Percentiles rank a stretch among this genome's conserved stretches.
Conservation (phyloP, 345 rosid species). For the Hevea brasiliensis region DNA sequence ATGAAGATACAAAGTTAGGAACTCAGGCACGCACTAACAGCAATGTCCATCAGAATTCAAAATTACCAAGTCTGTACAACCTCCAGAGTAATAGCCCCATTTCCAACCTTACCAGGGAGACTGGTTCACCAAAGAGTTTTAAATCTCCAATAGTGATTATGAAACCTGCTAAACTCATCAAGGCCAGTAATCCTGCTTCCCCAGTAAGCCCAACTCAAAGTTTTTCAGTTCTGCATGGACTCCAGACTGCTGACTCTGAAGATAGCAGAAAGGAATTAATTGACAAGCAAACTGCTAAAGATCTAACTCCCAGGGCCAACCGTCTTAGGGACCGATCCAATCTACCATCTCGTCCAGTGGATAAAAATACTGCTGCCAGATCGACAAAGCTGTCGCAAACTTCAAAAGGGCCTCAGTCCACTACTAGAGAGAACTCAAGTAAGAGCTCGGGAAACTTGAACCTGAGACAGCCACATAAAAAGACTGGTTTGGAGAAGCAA, state of each 20-base stretch:
- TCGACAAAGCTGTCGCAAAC: constrained; percentile 31
- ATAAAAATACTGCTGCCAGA: constrained; percentile 34
- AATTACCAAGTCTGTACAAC: constrained; percentile 21
- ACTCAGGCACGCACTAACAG: constrained; percentile 25
- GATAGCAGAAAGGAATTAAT: constrained; percentile 37
- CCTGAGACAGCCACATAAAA: constrained; percentile 55
- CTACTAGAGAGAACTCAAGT: constrained; percentile 33
- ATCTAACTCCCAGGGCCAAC: constrained; percentile 42
- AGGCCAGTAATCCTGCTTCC: constrained; percentile 30
- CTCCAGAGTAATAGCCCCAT: constrained; percentile 27
- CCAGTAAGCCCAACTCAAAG: constrained; percentile 28
- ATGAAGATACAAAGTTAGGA: constrained; percentile 35
- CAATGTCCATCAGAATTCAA: constrained; percentile 35
- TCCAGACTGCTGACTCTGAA: constrained; percentile 34
- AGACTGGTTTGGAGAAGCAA: constrained; percentile 48
- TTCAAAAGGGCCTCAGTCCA: constrained; percentile 35
- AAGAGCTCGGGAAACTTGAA: constrained; percentile 45
- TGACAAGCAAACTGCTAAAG: constrained; percentile 47
- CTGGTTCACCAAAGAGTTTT: constrained; percentile 40
- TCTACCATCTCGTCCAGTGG: constrained; percentile 27
- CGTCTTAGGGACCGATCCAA: constrained; percentile 32
- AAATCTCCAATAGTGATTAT: constrained; percentile 52
- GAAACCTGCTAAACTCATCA: constrained; percentile 51
- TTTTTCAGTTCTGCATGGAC: constrained; percentile 34
- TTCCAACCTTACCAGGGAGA: constrained; percentile 41